These are phyloP conservation scores for Calonectria pseudoturangicola DNA, from an alignment of 2,329 filamentous ascomycete genomes.

Conservation along the genomic window DNA sequence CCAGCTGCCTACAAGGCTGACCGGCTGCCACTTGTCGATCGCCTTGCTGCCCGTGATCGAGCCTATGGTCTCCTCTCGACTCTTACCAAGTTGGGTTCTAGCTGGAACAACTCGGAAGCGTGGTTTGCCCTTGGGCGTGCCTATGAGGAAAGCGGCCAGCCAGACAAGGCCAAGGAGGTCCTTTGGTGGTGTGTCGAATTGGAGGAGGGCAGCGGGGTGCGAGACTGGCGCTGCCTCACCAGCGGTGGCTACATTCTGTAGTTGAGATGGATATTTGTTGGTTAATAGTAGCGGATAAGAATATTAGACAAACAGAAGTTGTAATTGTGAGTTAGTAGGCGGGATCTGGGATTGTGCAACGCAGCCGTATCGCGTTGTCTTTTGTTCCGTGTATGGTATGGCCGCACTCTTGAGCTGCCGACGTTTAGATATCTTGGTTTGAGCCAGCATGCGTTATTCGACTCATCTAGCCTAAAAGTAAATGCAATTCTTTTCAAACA, in stretches of 20 bases:
- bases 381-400: slow-evolving; percentile 23
- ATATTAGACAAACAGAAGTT: background rate
- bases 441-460: slow-evolving; percentile 16
- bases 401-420: slow-evolving; percentile 32
- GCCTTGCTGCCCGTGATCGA: slow-evolving; percentile 91
- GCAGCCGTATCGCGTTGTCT: slow-evolving; percentile 2
- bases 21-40: slow-evolving; percentile 83
- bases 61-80: slow-evolving; percentile 89
- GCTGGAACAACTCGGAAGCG: slow-evolving; percentile 94
- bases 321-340: slow-evolving; percentile 16
- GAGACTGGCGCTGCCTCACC: slow-evolving; percentile 84
- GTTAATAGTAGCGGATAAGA: slow-evolving; percentile 2
- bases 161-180: slow-evolving; percentile 91
- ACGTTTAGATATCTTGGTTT: slow-evolving; percentile 41
- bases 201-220: slow-evolving; percentile 87
- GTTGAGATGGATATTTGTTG: background rate
- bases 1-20: slow-evolving; percentile 73
- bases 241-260: slow-evolving; percentile 78
- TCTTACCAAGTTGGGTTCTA: slow-evolving; percentile 88
- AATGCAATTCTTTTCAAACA: background rate
- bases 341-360: slow-evolving; percentile 11
- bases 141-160: slow-evolving; percentile 90
- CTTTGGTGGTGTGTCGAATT: slow-evolving; percentile 99
- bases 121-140: slow-evolving; percentile 93
- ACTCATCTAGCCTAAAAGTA: slow-evolving; percentile 27